A percentile compares a stretch with the other conserved stretches of the same genome.
These are phyloP conservation scores for Cupressus sempervirens DNA, from an alignment of 75 land plant species.

Conservation along the genomic window DNA sequence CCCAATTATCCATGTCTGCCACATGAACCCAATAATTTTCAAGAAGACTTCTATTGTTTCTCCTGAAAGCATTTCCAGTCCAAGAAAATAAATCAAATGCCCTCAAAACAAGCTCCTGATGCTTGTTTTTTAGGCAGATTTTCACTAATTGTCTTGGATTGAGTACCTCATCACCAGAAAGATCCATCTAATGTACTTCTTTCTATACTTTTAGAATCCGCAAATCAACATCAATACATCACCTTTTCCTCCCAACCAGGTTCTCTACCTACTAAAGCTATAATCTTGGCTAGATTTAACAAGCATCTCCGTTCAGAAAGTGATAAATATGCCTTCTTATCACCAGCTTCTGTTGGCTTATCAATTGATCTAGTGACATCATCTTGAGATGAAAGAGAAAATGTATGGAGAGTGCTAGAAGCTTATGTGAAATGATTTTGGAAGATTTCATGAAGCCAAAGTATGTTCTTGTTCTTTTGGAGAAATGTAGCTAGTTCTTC, in stretches of 20 bases:
- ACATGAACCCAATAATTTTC: constrained; percentile 82
- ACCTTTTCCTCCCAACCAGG: constrained; percentile 37
- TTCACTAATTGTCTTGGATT: constrained; percentile 67
- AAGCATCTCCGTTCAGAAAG: constrained; percentile 62
- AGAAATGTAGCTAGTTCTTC: constrained; percentile 85
- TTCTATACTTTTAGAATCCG: constrained; percentile 60
- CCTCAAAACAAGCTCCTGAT: constrained; percentile 41
- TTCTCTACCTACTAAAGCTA: constrained; percentile 73
- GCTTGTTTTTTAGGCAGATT: constrained; percentile 47
- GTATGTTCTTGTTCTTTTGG: constrained; percentile 59
- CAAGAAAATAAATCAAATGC: constrained; percentile 84
- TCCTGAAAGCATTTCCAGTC: constrained; percentile 71
- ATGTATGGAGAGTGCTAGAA: constrained; percentile 75
- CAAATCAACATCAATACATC: constrained; percentile 73
- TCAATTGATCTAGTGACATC: constrained; percentile 10
- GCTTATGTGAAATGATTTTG: constrained; percentile 69
- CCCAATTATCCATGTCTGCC: constrained; percentile 87
- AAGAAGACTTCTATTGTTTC: constrained; percentile 51
- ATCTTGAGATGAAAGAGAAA: constrained; percentile 62
- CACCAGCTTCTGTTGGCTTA: constrained; percentile 3
- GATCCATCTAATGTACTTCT: constrained; percentile 25
- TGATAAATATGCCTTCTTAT: constrained; percentile 1
- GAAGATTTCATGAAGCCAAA: constrained; percentile 92
- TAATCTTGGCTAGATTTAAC: constrained; percentile 79
- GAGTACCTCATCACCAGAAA: constrained; percentile 18